Percentiles rank a stretch among this genome's conserved stretches.
These are phyloP conservation scores for Quercus parvula DNA, from an alignment of 306 rosid species.

Conservation along the genomic window DNA sequence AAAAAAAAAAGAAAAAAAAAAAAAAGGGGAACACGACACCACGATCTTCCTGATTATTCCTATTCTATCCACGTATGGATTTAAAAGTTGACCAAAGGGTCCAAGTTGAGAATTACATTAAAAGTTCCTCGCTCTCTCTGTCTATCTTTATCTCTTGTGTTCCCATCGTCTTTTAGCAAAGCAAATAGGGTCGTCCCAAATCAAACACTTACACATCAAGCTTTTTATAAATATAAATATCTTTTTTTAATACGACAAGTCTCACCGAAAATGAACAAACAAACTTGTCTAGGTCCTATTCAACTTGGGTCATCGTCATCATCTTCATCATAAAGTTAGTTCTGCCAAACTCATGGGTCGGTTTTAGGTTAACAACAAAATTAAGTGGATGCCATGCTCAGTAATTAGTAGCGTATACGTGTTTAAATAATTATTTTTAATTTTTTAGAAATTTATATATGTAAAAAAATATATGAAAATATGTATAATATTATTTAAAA, in stretches of 20 bases:
- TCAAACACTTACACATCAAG: background rate
- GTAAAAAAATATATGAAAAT: too few relatives aligned
- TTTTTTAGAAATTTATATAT: too few relatives aligned
- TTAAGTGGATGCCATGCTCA: too few relatives aligned
- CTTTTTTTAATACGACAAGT: background rate
- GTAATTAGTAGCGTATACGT: too few relatives aligned
- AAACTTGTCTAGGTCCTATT: background rate
- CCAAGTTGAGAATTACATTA: constrained; percentile 13
- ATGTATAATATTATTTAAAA: too few relatives aligned
- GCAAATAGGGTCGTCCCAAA: background rate
- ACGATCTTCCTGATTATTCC: background rate
- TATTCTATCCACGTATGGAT: background rate
- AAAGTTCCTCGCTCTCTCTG: background rate
- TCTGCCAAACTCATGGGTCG: background rate
- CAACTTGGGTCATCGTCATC: too few relatives aligned
- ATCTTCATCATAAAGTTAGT: too few relatives aligned
- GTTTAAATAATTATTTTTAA: too few relatives aligned
- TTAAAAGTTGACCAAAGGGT: background rate
- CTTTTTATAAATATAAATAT: background rate
- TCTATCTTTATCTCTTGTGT: background rate
- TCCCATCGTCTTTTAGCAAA: background rate
- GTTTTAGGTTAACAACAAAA: background rate
- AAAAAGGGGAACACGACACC: background rate
- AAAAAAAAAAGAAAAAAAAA: too few relatives aligned
- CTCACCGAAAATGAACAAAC: background rate